Conservation (phyloP, 2,329 filamentous ascomycete genomes). For the Monosporascus sp. region DNA sequence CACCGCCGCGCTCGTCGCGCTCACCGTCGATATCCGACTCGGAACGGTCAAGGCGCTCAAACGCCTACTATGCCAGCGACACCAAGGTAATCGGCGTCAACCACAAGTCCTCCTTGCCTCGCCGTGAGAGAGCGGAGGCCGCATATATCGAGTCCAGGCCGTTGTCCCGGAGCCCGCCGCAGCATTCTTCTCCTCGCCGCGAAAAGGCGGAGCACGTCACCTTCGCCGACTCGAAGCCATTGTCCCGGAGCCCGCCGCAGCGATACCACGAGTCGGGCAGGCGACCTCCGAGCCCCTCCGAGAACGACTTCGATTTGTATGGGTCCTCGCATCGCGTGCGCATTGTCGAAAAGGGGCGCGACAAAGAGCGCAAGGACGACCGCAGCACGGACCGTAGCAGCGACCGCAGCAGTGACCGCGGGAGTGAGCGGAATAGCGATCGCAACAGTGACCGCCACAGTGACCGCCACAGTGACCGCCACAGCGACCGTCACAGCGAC, state of each 20-base stretch:
- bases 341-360: conserved; percentile 4
- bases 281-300: conserved; percentile 31
- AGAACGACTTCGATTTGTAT: conserved; percentile 7
- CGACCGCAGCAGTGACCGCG: not conserved
- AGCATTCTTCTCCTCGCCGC: conserved; percentile 20
- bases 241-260: conserved; percentile 42
- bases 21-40: conserved; percentile 26
- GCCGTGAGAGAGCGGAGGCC: conserved; percentile 34
- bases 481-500: not conserved
- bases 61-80: conserved; percentile 35
- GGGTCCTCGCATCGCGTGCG: conserved; percentile 17
- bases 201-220: conserved; percentile 37
- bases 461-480: not conserved
- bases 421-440: not conserved
- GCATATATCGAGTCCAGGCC: conserved; percentile 41
- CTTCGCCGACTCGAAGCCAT: conserved; percentile 40
- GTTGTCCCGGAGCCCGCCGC: conserved; percentile 32
- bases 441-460: not conserved
- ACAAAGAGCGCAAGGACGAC: not conserved
- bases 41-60: conserved; percentile 27
- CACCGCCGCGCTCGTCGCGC: conserved; percentile 31
- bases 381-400: not conserved
- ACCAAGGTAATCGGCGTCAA: conserved; percentile 30
- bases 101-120: conserved; percentile 20
- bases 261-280: conserved; percentile 34